phyloP scores from a whole-genome alignment of 108 stramenopile species.

The Epithemia pelagica region DNA sequence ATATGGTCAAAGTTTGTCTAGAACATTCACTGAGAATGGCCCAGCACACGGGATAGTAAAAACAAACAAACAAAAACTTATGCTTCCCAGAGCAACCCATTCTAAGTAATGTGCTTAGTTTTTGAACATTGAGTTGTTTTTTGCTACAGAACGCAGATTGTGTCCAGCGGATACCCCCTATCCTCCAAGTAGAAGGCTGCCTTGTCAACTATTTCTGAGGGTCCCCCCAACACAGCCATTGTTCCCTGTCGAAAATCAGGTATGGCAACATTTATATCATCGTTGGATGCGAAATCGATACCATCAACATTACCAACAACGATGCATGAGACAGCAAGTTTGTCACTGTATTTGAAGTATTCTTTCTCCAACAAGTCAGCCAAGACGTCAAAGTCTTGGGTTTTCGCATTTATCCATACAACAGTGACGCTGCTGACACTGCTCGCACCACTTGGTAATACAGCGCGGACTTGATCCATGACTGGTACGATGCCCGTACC shows the following conservation, averaged over 20 bases:
- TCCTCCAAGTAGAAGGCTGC: constrained; percentile 42
- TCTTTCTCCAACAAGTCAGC: constrained; percentile 56
- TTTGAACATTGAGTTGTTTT: neutral
- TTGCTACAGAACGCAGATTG: constrained; percentile 47
- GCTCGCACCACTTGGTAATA: constrained; percentile 36
- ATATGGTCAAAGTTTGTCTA: no score
- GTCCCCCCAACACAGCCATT: constrained; percentile 66
- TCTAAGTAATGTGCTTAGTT: neutral
- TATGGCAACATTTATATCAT: constrained; percentile 42
- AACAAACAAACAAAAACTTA: no score
- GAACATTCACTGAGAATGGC: no score
- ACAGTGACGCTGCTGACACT: constrained; percentile 54
- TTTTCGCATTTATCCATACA: constrained; percentile 52
- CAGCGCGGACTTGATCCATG: constrained; percentile 52
- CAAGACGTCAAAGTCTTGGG: constrained; percentile 55
- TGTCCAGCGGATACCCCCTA: constrained; percentile 64
- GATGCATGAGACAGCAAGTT: constrained; percentile 64
- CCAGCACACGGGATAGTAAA: no score
- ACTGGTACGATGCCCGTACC: constrained; percentile 64
- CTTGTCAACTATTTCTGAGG: constrained; percentile 45
- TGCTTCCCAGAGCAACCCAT: no score
- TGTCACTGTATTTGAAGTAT: constrained; percentile 59
- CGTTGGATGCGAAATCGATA: constrained; percentile 41
- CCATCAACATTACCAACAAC: constrained; percentile 27
- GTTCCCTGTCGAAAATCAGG: constrained; percentile 66